Conservation (phyloP, 2,329 filamentous ascomycete genomes). For the Verticillium nonalfalfae region DNA sequence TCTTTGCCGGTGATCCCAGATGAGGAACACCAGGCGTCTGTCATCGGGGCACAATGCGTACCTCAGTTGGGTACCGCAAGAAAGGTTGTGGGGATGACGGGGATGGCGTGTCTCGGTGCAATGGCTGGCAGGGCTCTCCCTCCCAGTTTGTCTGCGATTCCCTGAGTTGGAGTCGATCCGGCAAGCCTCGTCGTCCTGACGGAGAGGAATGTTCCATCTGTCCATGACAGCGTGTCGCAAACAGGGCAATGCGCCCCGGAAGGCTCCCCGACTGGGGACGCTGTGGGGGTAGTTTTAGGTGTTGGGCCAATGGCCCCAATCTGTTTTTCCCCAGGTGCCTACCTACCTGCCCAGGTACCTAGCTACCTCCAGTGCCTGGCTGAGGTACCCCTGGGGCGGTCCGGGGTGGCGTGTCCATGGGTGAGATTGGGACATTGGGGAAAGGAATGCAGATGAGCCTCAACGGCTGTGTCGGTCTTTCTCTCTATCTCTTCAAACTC, state of each 20-base stretch:
- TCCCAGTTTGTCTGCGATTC: neutral
- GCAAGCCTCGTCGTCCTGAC: neutral
- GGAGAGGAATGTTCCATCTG: constrained; percentile 3
- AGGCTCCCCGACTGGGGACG: neutral
- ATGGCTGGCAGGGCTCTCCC: neutral
- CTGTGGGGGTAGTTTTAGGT: neutral
- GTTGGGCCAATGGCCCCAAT: neutral
- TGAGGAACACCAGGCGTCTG: neutral
- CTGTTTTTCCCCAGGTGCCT: too few relatives aligned
- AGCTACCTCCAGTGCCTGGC: too few relatives aligned
- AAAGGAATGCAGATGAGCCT: neutral
- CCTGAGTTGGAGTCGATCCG: neutral
- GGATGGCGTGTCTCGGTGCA: neutral
- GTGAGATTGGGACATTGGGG: neutral
- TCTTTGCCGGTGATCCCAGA: neutral
- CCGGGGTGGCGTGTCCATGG: neutral
- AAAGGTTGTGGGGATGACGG: neutral
- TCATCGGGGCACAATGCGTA: neutral
- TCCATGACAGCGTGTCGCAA: constrained; percentile 1
- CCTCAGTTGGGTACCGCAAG: neutral
- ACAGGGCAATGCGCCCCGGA: neutral
- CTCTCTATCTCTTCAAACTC: neutral
- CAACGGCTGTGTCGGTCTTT: neutral
- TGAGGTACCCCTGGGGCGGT: neutral
- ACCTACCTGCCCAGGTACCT: too few relatives aligned